Conservation (phyloP, 345 rosid species). For the Citrus medica region DNA sequence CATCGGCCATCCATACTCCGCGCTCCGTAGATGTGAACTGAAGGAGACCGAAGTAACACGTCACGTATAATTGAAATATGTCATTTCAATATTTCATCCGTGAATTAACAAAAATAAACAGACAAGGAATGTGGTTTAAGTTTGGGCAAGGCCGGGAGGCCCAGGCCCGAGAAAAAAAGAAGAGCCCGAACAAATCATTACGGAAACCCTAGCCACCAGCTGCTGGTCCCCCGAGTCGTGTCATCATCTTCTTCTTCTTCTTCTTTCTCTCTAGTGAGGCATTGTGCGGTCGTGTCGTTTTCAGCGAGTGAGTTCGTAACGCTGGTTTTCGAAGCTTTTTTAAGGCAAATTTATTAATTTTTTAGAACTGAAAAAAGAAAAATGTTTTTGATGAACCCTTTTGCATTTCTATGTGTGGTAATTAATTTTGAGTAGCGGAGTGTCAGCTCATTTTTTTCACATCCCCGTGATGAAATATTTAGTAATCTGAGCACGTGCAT, state of each 20-base stretch:
- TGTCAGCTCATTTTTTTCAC: neutral
- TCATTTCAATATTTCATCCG: no score
- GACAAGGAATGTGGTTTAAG: neutral
- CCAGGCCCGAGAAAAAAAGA: neutral
- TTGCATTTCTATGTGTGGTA: no score
- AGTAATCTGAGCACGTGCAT: conserved; percentile 29
- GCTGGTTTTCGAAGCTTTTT: neutral
- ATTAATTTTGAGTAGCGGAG: neutral
- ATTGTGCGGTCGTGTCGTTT: neutral
- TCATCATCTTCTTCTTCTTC: neutral
- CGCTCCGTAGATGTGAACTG: no score
- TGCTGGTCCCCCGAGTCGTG: accelerated
- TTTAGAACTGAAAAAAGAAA: neutral
- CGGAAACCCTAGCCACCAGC: no score
- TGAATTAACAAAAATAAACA: no score
- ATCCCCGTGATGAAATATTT: conserved; percentile 35
- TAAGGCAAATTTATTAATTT: neutral
- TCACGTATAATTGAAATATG: no score
- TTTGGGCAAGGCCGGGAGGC: neutral
- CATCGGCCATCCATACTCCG: no score
- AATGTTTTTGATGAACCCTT: neutral
- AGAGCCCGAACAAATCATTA: no score
- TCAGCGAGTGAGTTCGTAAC: neutral
- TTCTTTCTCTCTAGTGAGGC: neutral
- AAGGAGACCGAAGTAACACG: no score